Evolutionary conservation across 768 basidiomycete species (phyloP), one percentile per base, ranked within the genome.

Genomic region (Naematelia encephala): DNA sequence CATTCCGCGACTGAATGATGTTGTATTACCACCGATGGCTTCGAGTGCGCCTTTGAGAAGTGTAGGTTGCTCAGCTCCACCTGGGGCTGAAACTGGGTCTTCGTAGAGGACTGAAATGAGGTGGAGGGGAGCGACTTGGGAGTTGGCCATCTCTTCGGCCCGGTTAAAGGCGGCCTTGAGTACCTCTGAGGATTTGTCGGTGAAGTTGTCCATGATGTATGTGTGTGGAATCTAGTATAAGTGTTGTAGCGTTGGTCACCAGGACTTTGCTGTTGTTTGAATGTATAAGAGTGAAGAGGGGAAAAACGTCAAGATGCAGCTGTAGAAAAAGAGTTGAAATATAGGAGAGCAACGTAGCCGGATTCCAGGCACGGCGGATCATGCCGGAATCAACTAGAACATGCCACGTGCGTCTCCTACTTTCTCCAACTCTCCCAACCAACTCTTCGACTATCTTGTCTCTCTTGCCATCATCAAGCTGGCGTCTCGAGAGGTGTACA

Each of bases 121-220:
- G 76, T 98, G 94, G 0, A 83, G 85, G 23, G 94, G 93, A 46
- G 87, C 80, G 4, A 91, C 91, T 82, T 91, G 87, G 0, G 85
- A 86, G 69, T 91, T 85, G 16, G 88, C 82, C 72, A 90, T 85
- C 77, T 93, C 90, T 72, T 85, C 90, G 11, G 91, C 90, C 44
- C 87, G 82, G 68, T 90, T 89, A 54, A 90, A 76, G 1, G 91
- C 86, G 51, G 84, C 84, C 55, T 84, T 78, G 54, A 93, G 70
- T 25, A 86, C 81, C 67, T 87, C 82, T 69, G 84, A 82, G 12
- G 91, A 83, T 75, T 88, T 90, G 77, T 93, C 89, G 26, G 91
- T 94, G 68, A 92, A 88, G 66, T 93, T 87, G 62, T 73, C 72
- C 66, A 69, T 69, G 59, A n/a, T 65, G 84, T 92, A 43, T 77